Conservation (phyloP, 305 asterid species). For the Lippia alba region DNA sequence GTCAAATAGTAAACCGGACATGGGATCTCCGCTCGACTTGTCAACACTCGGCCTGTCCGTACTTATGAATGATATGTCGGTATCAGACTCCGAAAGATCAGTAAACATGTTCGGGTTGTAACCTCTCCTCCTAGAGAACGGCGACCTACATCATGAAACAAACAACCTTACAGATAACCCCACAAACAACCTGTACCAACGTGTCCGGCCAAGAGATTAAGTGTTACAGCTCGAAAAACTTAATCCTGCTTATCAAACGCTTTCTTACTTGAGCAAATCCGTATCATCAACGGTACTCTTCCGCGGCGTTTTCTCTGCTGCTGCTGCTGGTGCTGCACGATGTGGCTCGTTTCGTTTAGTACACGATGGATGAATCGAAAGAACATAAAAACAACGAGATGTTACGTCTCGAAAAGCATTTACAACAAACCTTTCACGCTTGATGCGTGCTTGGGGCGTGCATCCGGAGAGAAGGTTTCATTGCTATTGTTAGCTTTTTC, state of each 20-base stretch:
- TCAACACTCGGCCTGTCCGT: constrained; percentile 83
- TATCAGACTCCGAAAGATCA: constrained; percentile 64
- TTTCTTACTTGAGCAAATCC: constrained; percentile 45
- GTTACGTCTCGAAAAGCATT: neutral
- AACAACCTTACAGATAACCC: no score
- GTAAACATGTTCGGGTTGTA: constrained; percentile 47
- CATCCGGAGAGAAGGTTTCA: constrained; percentile 35
- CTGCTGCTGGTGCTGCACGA: constrained; percentile 44
- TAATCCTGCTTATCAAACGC: constrained; percentile 1
- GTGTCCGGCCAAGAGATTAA: no score
- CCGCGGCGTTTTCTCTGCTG: constrained; percentile 45
- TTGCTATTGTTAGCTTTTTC: constrained; percentile 34
- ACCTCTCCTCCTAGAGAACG: constrained; percentile 49
- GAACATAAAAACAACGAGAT: neutral
- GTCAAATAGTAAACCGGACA: constrained; percentile 48
- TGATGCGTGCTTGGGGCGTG: constrained; percentile 43
- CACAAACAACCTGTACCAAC: no score
- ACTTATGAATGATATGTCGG: constrained; percentile 84
- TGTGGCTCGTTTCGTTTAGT: constrained; percentile 11
- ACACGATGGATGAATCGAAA: constrained; percentile 18
- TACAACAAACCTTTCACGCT: constrained; percentile 49
- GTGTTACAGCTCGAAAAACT: neutral
- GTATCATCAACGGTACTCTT: constrained; percentile 46
- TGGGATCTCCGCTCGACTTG: constrained; percentile 58
- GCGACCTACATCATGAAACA: constrained; percentile 54